These are phyloP conservation scores for Diaporthe caulivora DNA, from an alignment of 2,329 filamentous ascomycete genomes.

Conservation along the genomic window DNA sequence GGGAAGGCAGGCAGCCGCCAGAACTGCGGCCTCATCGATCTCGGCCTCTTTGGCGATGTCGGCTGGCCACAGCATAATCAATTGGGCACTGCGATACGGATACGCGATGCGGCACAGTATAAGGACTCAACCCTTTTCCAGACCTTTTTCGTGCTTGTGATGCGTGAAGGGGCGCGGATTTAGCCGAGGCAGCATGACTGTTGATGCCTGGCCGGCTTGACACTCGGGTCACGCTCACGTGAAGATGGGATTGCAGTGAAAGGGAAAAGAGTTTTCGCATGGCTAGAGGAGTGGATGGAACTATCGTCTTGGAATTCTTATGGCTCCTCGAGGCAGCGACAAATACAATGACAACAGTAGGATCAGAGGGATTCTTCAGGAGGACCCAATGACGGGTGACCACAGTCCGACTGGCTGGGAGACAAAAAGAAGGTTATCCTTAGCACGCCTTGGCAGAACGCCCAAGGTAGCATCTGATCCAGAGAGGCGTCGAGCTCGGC, in stretches of 20 bases:
- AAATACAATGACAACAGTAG: neutral
- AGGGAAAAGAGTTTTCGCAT: neutral
- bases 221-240: slow-evolving; percentile 16
- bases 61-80: neutral
- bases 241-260: neutral
- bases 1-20: slow-evolving; percentile 23
- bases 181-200: neutral
- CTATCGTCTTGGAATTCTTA: slow-evolving; percentile 1
- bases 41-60: neutral
- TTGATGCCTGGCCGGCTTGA: neutral
- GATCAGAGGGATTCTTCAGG: slow-evolving; percentile 11
- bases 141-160: neutral
- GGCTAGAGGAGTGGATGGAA: neutral
- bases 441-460: slow-evolving; percentile 30
- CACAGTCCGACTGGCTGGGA: slow-evolving; percentile 32
- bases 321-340: neutral
- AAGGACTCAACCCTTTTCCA: neutral
- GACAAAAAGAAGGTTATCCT: slow-evolving; percentile 36
- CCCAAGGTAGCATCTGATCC: slow-evolving; percentile 29
- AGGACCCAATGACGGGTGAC: slow-evolving; percentile 3
- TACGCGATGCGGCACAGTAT: neutral
- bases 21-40: slow-evolving; percentile 27
- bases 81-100: slow-evolving; percentile 1
- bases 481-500: slow-evolving; percentile 20
- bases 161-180: neutral